phyloP scores from a whole-genome alignment of 108 stramenopile genomes.

The Epithemia pelagica region DNA sequence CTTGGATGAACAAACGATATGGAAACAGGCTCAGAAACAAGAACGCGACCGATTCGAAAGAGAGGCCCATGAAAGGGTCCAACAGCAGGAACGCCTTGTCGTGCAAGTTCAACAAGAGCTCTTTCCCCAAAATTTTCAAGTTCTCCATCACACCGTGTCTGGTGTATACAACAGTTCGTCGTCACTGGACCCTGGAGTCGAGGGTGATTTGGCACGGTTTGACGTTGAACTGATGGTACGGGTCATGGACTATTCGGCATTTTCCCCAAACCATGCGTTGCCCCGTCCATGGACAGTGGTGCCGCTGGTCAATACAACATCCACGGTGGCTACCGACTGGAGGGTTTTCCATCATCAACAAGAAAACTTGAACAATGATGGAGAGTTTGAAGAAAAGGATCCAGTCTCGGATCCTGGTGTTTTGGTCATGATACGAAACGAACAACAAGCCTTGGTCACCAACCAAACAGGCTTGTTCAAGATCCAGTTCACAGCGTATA shows the following conservation, averaged over 20 bases:
- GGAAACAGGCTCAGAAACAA: not conserved
- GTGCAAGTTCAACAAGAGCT: conserved; percentile 1
- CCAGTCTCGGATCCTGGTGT: conserved; percentile 1
- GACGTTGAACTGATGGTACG: conserved; percentile 5
- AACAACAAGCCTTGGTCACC: not conserved
- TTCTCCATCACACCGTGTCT: conserved; percentile 1
- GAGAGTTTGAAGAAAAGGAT: not conserved
- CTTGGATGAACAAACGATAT: not conserved
- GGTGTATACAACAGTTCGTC: conserved; percentile 8
- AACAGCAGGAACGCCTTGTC: not conserved
- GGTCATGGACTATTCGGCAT: conserved; percentile 4
- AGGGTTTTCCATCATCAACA: not conserved
- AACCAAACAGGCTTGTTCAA: not conserved
- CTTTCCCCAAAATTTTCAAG: conserved; percentile 11
- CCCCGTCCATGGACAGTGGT: conserved; percentile 9
- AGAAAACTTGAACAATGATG: not conserved
- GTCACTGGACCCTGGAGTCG: not conserved
- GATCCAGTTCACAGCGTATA: not conserved
- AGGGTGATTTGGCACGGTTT: conserved; percentile 3
- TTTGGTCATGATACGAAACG: not conserved
- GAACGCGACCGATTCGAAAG: not conserved
- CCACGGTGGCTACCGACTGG: conserved; percentile 14
- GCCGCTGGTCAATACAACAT: conserved; percentile 3
- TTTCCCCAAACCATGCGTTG: not conserved
- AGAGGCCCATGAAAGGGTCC: not conserved